phyloP scores from a whole-genome alignment of 768 basidiomycete species.

The Hypholoma sublateritium region DNA sequence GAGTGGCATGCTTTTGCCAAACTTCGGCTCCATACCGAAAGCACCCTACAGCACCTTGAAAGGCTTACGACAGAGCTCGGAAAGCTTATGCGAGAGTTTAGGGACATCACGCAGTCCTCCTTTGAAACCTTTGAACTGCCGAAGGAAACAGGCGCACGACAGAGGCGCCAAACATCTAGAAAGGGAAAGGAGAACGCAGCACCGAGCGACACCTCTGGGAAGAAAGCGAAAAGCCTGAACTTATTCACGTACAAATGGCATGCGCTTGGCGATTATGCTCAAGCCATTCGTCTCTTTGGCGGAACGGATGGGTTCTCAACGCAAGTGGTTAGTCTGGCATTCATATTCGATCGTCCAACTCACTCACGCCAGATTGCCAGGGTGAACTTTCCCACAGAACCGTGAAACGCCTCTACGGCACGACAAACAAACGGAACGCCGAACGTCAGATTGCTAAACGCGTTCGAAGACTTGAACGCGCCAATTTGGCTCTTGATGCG shows the following conservation, averaged over 20 bases:
- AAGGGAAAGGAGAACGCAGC: neutral
- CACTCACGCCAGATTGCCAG: conserved; percentile 4
- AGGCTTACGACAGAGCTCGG: conserved; percentile 26
- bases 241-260: conserved; percentile 38
- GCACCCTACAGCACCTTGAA: conserved; percentile 22
- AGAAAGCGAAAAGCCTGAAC: conserved; percentile 22
- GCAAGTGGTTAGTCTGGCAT: conserved; percentile 33
- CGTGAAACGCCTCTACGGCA: conserved; percentile 12
- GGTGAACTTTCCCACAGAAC: conserved; percentile 15
- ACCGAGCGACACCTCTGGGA: neutral
- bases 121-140: conserved; percentile 35
- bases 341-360: neutral
- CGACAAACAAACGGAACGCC: conserved; percentile 14
- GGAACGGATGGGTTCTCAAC: conserved; percentile 38
- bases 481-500: too few relatives aligned
- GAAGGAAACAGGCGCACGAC: conserved; percentile 29
- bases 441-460: conserved; percentile 11
- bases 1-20: conserved; percentile 33
- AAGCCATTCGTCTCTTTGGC: conserved; percentile 26
- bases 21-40: conserved; percentile 27
- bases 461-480: too few relatives aligned
- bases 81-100: conserved; percentile 26
- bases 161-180: conserved; percentile 7
- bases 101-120: conserved; percentile 16
- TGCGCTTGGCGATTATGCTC: conserved; percentile 32